Evolutionary conservation across 1,139 yeast species (phyloP).

Genomic region (Meyerozyma carpophila): DNA sequence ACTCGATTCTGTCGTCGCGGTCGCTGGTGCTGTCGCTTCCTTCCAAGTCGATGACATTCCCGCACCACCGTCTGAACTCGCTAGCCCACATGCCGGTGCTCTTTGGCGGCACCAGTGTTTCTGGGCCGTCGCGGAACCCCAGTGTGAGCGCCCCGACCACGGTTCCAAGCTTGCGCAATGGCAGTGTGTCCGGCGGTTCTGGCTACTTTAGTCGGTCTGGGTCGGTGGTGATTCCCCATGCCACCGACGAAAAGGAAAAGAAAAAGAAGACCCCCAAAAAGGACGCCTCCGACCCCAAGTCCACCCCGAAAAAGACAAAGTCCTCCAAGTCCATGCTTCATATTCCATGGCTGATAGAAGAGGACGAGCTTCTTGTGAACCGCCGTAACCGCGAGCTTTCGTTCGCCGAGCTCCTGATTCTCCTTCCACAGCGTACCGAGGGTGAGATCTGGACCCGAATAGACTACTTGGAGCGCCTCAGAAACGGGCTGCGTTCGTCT

Average conservation of each 20-base stretch:
- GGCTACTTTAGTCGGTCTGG: constrained; percentile 42
- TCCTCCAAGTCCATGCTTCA: constrained; percentile 17
- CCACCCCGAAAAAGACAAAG: constrained; percentile 2
- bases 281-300: constrained; percentile 1
- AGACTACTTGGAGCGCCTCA: constrained; percentile 40
- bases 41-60: constrained; percentile 45
- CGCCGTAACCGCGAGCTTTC: constrained; percentile 57
- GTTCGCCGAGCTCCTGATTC: constrained; percentile 67
- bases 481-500: constrained; percentile 38
- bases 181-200: constrained; percentile 30
- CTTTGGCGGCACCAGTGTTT: constrained; percentile 35
- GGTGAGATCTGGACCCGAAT: constrained; percentile 67
- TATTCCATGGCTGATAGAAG: constrained; percentile 59
- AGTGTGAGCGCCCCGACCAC: constrained; percentile 35
- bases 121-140: constrained; percentile 40
- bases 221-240: constrained; percentile 40
- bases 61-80: constrained; percentile 42
- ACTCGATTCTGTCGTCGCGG: constrained; percentile 28
- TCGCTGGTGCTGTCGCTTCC: constrained; percentile 43
- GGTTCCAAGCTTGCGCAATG: constrained; percentile 38
- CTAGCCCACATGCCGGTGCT: constrained; percentile 43
- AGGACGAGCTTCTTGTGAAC: constrained; percentile 61
- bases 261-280: constrained; percentile 10
- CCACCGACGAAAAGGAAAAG: constrained; percentile 25
- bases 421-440: constrained; percentile 69